Evolutionary conservation across 495 filamentous ascomycete species (phyloP).

Genomic region (Gamarada debralockiae): DNA sequence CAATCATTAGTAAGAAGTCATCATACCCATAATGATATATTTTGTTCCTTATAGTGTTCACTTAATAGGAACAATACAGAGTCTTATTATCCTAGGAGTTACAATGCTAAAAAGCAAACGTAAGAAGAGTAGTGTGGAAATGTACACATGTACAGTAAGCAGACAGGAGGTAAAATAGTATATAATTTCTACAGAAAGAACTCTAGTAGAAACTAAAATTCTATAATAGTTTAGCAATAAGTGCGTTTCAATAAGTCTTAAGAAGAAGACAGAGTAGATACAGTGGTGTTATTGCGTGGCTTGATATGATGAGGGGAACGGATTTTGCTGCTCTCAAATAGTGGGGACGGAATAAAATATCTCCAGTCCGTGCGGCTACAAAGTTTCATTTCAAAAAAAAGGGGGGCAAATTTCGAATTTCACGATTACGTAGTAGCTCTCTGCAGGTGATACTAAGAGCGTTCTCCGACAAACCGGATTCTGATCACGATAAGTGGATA

Average conservation of each 20-base stretch:
- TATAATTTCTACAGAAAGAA: background rate
- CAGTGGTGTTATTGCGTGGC: background rate
- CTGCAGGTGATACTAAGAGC: background rate
- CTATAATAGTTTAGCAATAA: background rate
- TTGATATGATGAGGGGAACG: background rate
- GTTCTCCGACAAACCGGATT: background rate
- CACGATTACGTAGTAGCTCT: background rate
- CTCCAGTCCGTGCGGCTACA: background rate
- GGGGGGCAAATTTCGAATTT: no score
- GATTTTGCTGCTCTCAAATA: background rate
- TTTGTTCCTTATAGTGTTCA: background rate
- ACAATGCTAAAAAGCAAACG: background rate
- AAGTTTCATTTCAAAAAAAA: background rate
- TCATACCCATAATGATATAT: background rate
- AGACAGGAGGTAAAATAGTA: background rate
- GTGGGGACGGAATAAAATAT: background rate
- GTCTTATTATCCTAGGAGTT: background rate
- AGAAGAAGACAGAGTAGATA: background rate
- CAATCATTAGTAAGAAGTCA: background rate
- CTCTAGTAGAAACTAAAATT: background rate
- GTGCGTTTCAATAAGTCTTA: background rate
- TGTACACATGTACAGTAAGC: background rate
- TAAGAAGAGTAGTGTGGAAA: background rate
- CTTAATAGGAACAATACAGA: background rate
- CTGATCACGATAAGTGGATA: background rate